Evolutionary conservation across 2,329 filamentous ascomycete genomes (phyloP), one percentile per base, ranked within the genome.

Genomic region (Penicillium sp.): DNA sequence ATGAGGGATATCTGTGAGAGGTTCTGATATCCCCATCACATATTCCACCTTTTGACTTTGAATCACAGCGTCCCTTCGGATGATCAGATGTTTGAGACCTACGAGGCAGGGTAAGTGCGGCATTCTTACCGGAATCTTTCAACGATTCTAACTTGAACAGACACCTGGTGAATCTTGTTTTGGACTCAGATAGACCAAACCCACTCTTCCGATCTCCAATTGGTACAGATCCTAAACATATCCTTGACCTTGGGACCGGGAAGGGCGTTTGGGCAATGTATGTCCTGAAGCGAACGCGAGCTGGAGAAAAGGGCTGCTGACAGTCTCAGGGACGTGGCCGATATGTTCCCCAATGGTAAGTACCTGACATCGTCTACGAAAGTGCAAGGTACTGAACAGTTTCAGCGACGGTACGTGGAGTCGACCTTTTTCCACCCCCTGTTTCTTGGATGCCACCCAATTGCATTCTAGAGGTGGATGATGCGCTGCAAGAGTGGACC

Each of bases 371-470:
- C 28, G 26, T 4, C 4, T 22, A n/a, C 16, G n/a, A n/a, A 10
- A 8, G n/a, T 3, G 8, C n/a, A 35, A 51, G 25, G 26, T 30
- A 51, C 48, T 51, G 3, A 51, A 22, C 16, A n/a, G 8, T 35
- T 51, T 35, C n/a, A 55, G 52, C 57, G 19, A 59, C 52, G 10
- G 57, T 59, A 33, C 57, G 57, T 6, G 57, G 57, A 6, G 57
- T 59, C 35, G 51, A 59, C 43, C 33, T 59, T 2, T 59, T 59
- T 26, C 57, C 57, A 6, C 57, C 57, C 1, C 57, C 57, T 5
- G 57, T 59, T n/a, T 45, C 30, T 14, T 59, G 57, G 58, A 52
- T 60, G 46, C 58, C 58, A 6, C 58, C 58, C 26, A 55, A 60
- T 25, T 60, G 58, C 58, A 55, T 60, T 14, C 37, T 60, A 16